Base-by-base conservation (phyloP, 306 rosid species). In the Castanea crenata region DNA sequence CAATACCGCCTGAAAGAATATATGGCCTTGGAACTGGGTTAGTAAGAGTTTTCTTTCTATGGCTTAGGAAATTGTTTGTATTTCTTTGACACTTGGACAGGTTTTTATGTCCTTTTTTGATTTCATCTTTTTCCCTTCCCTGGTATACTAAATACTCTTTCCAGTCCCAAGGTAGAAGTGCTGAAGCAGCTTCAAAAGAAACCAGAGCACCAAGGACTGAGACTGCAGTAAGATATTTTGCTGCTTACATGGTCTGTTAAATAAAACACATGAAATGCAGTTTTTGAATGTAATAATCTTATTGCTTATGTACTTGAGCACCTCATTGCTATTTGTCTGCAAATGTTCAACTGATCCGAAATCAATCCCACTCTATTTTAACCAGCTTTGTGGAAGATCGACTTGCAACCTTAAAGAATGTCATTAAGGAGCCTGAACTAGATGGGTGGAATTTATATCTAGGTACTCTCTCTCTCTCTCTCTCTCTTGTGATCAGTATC, bases 351-450 rank as follows among this genome's bases (percentile, higher is more conserved):
- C 68, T 23, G 4, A 73, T 74, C 81, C 79, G 81, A 71, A 77
- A 81, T 13, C 76, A 72, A 52, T 76, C 61, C 18, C 6, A 35
- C 74, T 76, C 56, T 20, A 67, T 69, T 72, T 71, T 84, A 46
- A 73, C 59, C 89, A 92, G 98, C 86, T 94, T 94, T 78, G 97
- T 92, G 69, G 97, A 94, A 88, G 97, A 94, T 81, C 87, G 94
- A 63, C 78, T 92, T 68, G 92, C 94, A 69, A 91, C 94, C 80
- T 85, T 89, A 32, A 92, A 87, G 84, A 92, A 94, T 78, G 98
- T 94, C 21, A 92, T 91, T 74, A 92, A 91, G 82, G 97, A 94
- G 85, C 90, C 94, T 23, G 97, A 92, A 79, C 80, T 94, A 79
- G 92, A 90, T 72, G 85, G 70, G 51, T 94, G 98, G 98, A 92